Evolutionary conservation across 2,329 filamentous ascomycete species (phyloP), one percentile per base, ranked within the genome.

Genomic region (Fusarium sp.): DNA sequence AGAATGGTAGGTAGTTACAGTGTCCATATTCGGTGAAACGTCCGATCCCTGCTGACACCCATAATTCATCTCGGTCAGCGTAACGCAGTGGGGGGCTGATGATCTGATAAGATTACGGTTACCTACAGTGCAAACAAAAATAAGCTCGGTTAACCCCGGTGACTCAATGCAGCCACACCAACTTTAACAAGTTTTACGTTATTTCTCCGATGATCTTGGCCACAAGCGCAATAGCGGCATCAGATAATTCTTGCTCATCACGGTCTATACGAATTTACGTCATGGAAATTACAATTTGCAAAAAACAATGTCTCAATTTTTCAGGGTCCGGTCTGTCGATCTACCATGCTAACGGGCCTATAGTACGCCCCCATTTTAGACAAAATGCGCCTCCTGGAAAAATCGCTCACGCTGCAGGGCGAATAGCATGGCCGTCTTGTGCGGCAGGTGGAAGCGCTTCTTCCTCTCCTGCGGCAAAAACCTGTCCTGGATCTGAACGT

Each of bases 361-460:
- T 18, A 36, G 33, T 13, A 4, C 33, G 33, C n/a, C 33, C 33
- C 49, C n/a, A 22, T 26, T 26, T 24, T 28, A 38, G 49, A 79
- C 74, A 49, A 79, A 75, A 44, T 78, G 69, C 0, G 57, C 77
- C 54, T 79, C 77, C 10, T 78, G 76, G 59, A 79, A 79, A 63
- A 79, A 79, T 49, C 77, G 76, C 35, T 79, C 76, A 51, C 77
- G 69, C 52, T 78, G 75, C 22, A 79, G 68, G 8, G 77, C 77
- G 49, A 79, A 72, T 11, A 79, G 65, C 59, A 79, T 74, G 11
- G 77, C 69, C 39, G 75, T 79, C 74, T 79, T 79, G 69, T 79
- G 77, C 10, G 77, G 77, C 26, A 79, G 56, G 58, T 79, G 74
- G 68, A 79, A 78, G 1, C 76, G 68, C 68, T 79, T 78, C 75